A percentile compares a stretch with the other conserved stretches of the same genome.
These are phyloP conservation scores for Gaeumannomyces tritici DNA, from an alignment of 2,329 filamentous ascomycete genomes.

Conservation along the genomic window DNA sequence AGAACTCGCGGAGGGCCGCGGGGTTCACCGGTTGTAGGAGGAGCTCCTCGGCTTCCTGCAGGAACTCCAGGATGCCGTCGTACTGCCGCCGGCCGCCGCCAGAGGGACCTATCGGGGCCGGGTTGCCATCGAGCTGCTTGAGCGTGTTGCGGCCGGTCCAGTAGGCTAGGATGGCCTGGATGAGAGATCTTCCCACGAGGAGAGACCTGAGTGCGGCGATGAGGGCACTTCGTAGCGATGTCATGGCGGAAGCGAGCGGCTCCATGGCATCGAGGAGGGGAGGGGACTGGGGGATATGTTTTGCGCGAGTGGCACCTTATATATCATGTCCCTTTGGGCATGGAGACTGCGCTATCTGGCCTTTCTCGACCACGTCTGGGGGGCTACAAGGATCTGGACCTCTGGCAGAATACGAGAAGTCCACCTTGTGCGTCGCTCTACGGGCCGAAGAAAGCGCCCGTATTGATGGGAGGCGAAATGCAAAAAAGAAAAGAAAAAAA, in stretches of 20 bases:
- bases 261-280: slow-evolving; percentile 27
- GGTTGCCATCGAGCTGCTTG: slow-evolving; percentile 9
- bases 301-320: not conserved
- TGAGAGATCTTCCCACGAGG: slow-evolving; percentile 47
- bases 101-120: not conserved
- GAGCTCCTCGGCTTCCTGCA: slow-evolving; percentile 44
- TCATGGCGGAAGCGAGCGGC: slow-evolving; percentile 47
- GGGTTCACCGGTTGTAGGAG: slow-evolving; percentile 38
- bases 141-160: slow-evolving; percentile 35
- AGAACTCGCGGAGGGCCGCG: slow-evolving; percentile 35
- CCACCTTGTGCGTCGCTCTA: not conserved
- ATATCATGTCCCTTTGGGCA: not conserved
- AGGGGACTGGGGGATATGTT: not conserved
- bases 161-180: slow-evolving; percentile 46
- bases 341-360: not conserved
- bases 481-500: not conserved
- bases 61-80: slow-evolving; percentile 37
- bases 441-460: not conserved
- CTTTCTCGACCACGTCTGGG: not conserved
- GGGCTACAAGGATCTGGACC: not conserved
- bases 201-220: slow-evolving; percentile 48
- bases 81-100: not conserved
- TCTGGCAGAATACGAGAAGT: not conserved
- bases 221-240: slow-evolving; percentile 43
- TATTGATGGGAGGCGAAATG: not conserved